These are phyloP conservation scores for Wickerhamiella vanderwaltii DNA, from an alignment of 805 yeast genomes.

Conservation along the genomic window DNA sequence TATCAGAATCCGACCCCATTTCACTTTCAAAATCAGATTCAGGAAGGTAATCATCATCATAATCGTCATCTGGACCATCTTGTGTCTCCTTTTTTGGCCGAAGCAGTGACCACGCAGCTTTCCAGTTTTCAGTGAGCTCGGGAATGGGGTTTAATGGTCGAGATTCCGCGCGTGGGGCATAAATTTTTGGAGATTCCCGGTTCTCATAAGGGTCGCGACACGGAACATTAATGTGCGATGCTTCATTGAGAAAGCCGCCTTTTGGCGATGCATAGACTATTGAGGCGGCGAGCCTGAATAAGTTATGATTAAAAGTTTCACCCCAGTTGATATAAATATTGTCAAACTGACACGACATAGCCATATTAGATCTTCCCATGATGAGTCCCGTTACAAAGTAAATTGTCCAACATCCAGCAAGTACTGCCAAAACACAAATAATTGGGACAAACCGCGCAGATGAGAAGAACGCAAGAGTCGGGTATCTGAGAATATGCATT, in stretches of 20 bases:
- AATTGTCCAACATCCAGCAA: conserved; percentile 6
- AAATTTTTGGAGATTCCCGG: background rate
- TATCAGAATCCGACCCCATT: conserved; percentile 2
- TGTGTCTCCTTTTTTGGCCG: background rate
- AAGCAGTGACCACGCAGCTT: background rate
- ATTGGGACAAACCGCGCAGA: conserved; percentile 6
- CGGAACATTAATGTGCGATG: background rate
- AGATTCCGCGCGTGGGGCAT: background rate
- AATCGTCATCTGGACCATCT: background rate
- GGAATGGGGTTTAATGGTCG: background rate
- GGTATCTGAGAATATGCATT: background rate
- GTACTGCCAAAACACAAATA: background rate
- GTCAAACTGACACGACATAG: background rate
- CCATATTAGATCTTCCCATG: conserved; percentile 7
- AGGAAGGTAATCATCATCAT: conserved; percentile 1
- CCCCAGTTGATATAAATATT: background rate
- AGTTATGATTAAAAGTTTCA: background rate
- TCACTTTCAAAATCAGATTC: background rate
- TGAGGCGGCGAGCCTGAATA: background rate
- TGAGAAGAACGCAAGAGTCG: background rate
- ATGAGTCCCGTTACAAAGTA: conserved; percentile 7
- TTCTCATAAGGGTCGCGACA: background rate
- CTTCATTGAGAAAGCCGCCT: background rate
- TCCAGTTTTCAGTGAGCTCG: background rate
- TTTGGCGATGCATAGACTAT: background rate